Percentiles rank a stretch among this genome's conserved stretches.
phyloP scores from a whole-genome alignment of 2,329 filamentous ascomycete genomes.

The Pyricularia sp. region DNA sequence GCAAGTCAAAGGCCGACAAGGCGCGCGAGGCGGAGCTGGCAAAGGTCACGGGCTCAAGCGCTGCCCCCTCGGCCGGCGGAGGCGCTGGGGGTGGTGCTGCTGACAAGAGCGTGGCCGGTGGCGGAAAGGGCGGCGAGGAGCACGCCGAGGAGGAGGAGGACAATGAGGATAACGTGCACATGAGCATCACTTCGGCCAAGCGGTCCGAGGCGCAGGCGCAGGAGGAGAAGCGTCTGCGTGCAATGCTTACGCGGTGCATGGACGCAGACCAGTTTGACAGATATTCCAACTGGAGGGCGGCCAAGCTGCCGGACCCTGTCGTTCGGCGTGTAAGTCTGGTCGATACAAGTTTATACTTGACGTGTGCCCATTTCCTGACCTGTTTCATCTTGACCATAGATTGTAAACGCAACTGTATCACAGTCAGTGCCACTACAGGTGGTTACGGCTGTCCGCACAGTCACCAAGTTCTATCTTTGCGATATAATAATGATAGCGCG shows the following conservation, averaged over 20 bases:
- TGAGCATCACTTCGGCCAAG: slow-evolving; percentile 18
- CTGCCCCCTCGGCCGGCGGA: slow-evolving; percentile 23
- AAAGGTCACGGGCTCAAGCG: slow-evolving; percentile 19
- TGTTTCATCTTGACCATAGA: slow-evolving; percentile 22
- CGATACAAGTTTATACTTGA: no score
- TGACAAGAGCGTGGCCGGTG: slow-evolving; percentile 12
- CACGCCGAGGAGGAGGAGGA: slow-evolving; percentile 43
- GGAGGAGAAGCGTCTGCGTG: slow-evolving; percentile 49
- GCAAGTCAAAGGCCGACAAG: slow-evolving; percentile 45
- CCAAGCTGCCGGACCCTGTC: slow-evolving; percentile 54
- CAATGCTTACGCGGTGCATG: slow-evolving; percentile 52
- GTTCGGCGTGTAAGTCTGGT: slow-evolving; percentile 46
- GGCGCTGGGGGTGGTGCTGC: slow-evolving; percentile 26
- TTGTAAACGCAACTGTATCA: slow-evolving; percentile 69
- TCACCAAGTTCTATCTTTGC: slow-evolving; percentile 65
- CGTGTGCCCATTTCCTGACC: neutral
- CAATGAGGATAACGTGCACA: slow-evolving; percentile 18
- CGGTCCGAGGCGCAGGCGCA: slow-evolving; percentile 39
- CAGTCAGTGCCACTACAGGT: slow-evolving; percentile 65
- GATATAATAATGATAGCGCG: slow-evolving; percentile 63
- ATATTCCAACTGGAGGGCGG: slow-evolving; percentile 58
- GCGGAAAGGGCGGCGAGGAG: slow-evolving; percentile 36
- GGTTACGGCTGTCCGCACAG: slow-evolving; percentile 61
- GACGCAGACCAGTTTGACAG: slow-evolving; percentile 53
- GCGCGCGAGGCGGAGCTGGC: slow-evolving; percentile 32